A percentile compares a stretch with the other conserved stretches of the same genome.
These are phyloP conservation scores for Tremella fuciformis DNA, from an alignment of 768 basidiomycete genomes.

Conservation along the genomic window DNA sequence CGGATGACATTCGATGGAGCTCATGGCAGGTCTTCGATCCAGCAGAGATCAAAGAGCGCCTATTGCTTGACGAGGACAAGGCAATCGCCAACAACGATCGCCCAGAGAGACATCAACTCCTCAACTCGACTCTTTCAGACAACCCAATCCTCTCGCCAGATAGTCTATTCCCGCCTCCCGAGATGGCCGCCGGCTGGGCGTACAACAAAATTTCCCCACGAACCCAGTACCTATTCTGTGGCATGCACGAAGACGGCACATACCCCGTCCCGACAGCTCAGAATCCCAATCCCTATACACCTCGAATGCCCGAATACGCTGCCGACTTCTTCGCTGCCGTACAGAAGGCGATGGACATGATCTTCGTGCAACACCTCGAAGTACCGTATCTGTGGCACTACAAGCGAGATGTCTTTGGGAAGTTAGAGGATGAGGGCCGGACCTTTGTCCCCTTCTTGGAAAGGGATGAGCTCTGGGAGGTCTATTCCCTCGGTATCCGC, in stretches of 20 bases:
- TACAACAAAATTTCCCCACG: constrained; percentile 71
- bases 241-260: constrained; percentile 28
- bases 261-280: constrained; percentile 24
- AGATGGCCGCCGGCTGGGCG: constrained; percentile 85
- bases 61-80: constrained; percentile 91
- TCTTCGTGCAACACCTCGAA: constrained; percentile 85
- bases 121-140: constrained; percentile 73
- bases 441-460: constrained; percentile 59
- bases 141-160: constrained; percentile 44
- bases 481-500: constrained; percentile 81
- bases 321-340: constrained; percentile 63
- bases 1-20: background rate
- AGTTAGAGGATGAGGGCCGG: constrained; percentile 37
- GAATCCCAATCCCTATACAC: constrained; percentile 51
- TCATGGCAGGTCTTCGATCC: constrained; percentile 85
- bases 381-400: constrained; percentile 94
- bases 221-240: constrained; percentile 43
- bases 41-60: constrained; percentile 82
- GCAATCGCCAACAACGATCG: constrained; percentile 83
- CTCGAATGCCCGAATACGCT: constrained; percentile 59
- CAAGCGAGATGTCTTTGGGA: constrained; percentile 80
- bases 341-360: constrained; percentile 69
- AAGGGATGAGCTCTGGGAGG: constrained; percentile 83
- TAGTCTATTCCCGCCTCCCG: constrained; percentile 65
- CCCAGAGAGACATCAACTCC: constrained; percentile 93